Evolutionary conservation across 345 rosid genomes (phyloP).

Genomic region (Sonneratia alba): DNA sequence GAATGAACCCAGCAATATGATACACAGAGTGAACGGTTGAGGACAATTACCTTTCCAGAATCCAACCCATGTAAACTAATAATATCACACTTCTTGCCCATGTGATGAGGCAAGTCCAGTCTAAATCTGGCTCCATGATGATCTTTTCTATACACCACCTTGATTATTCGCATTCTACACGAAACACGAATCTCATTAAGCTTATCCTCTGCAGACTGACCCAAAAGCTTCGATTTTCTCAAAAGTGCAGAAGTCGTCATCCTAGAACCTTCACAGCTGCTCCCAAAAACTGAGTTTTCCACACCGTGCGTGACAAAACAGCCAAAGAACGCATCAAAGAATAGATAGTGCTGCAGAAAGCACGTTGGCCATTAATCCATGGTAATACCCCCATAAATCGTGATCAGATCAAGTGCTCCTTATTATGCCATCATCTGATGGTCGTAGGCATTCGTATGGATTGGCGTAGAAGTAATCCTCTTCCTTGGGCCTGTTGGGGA

Average conservation of each 20-base stretch:
- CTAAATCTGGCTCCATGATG: neutral
- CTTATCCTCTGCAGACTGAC: neutral
- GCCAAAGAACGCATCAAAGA: constrained; percentile 15
- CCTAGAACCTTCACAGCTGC: neutral
- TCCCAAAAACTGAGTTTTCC: neutral
- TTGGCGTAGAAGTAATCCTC: constrained; percentile 46
- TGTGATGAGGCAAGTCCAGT: neutral
- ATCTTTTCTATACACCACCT: constrained; percentile 1
- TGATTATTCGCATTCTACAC: neutral
- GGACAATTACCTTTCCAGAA: neutral
- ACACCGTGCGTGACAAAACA: constrained; percentile 9
- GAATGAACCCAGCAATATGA: neutral
- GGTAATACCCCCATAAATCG: neutral
- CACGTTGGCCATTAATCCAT: neutral
- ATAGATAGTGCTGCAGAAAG: constrained; percentile 13
- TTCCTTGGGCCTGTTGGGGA: constrained; percentile 32
- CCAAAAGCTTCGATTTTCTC: constrained; percentile 17
- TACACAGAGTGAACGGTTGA: neutral
- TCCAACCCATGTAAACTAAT: neutral
- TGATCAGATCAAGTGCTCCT: constrained; percentile 28
- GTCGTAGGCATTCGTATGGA: constrained; percentile 36
- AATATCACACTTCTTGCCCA: neutral
- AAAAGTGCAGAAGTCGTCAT: constrained; percentile 2
- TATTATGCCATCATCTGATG: constrained; percentile 9
- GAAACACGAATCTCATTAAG: neutral